Evolutionary conservation across 352 stramenopile genomes (phyloP), one percentile per base, ranked within the genome.

Genomic region (Phytopythium delawarense): DNA sequence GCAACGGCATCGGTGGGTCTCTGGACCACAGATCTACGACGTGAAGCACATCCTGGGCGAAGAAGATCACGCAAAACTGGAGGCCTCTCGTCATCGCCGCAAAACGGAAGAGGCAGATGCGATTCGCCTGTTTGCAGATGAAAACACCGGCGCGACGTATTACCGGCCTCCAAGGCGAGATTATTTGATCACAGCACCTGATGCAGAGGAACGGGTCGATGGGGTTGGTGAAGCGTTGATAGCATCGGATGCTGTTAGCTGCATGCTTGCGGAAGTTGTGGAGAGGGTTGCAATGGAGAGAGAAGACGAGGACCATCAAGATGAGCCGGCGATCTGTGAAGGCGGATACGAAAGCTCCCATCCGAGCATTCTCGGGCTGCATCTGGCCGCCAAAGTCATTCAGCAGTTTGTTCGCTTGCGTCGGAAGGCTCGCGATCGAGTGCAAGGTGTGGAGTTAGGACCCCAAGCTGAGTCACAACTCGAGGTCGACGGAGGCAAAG

Each of bases 341-440:
- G 21, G 15, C 9, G 16, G 7, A n/a, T 8, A 34, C 59, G 18
- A 20, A 20, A 34, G 34, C 15, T 23, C 39, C 25, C 61, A 71
- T 37, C 56, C 55, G 9, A 64, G 61, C n/a, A 42, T 54, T 11
- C 18, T 77, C 13, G 62, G 59, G 16, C 45, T 77, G 45, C 64
- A 74, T 18, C 39, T 69, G 18, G 72, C 74, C 49, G 71, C 72
- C 12, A 42, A 51, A 9, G 72, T 84, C 60, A 82, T 87, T 48
- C 69, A 87, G 32, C 63, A 60, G 5, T 15, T 54, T 60, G 13
- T 66, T 67, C 20, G 44, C 69, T 11, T 15, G 2, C n/a, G 35
- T 2, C 53, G 12, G 28, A 57, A 56, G 2, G 72, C 62, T 49
- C 48, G 57, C 4, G 44, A 55, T 25, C 46, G 59, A 57, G 65